phyloP scores from a whole-genome alignment of 2,329 filamentous ascomycete species.

The Drechslerella stenobrocha region DNA sequence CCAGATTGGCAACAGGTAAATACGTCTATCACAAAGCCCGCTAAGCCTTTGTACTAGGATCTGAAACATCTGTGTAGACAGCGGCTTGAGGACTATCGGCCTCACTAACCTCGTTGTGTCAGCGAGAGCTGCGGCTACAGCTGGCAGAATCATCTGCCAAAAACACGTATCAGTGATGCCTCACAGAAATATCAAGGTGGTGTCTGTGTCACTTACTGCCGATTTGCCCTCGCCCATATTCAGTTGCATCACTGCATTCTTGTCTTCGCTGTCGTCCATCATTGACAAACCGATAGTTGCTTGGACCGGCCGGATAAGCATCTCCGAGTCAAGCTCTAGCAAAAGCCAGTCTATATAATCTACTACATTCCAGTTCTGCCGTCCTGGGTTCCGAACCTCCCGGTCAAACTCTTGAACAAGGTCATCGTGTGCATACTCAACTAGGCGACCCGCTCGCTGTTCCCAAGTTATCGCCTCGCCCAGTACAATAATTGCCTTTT shows the following conservation, averaged over 20 bases:
- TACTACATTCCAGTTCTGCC: constrained; percentile 5
- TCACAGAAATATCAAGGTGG: not conserved
- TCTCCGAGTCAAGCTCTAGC: constrained; percentile 67
- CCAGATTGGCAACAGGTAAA: constrained; percentile 66
- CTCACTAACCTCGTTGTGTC: constrained; percentile 61
- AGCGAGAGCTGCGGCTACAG: constrained; percentile 63
- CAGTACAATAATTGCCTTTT: constrained; percentile 1
- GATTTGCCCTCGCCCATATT: constrained; percentile 75
- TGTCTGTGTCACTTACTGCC: constrained; percentile 55
- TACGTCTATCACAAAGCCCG: constrained; percentile 61
- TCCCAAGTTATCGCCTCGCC: constrained; percentile 25
- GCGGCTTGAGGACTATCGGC: constrained; percentile 65
- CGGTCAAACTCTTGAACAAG: constrained; percentile 16
- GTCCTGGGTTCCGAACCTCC: constrained; percentile 12
- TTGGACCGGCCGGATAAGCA: constrained; percentile 66
- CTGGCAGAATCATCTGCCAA: constrained; percentile 65
- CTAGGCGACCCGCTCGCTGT: constrained; percentile 19
- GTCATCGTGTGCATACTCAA: not conserved
- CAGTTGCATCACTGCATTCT: constrained; percentile 65
- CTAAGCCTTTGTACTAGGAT: constrained; percentile 62
- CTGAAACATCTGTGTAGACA: constrained; percentile 65
- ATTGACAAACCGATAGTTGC: constrained; percentile 64
- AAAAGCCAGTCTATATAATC: constrained; percentile 67
- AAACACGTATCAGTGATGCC: not conserved
- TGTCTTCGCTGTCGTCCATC: constrained; percentile 55